A percentile compares a stretch with the other conserved stretches of the same genome.
phyloP scores from a whole-genome alignment of 441 rosid species.

The Erysimum cheiri region DNA sequence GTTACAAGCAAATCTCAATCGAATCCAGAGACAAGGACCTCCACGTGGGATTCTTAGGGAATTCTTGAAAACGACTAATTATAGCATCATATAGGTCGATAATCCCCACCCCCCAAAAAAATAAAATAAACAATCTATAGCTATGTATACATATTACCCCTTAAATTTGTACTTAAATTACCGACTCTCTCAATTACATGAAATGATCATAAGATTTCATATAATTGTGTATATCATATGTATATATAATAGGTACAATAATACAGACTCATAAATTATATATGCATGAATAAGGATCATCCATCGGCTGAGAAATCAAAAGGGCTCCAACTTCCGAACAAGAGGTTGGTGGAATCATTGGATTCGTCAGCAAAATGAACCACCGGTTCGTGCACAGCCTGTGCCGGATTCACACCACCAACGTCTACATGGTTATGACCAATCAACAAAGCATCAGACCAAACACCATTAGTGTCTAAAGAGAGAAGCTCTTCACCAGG shows the following conservation, averaged over 20 bases:
- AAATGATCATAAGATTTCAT: slow-evolving; percentile 30
- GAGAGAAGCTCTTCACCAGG: slow-evolving; percentile 63
- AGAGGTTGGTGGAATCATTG: slow-evolving; percentile 54
- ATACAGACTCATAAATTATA: slow-evolving; percentile 5
- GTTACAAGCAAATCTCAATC: slow-evolving; percentile 42
- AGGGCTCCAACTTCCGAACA: slow-evolving; percentile 65
- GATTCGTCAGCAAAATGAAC: slow-evolving; percentile 47
- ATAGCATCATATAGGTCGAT: slow-evolving; percentile 14
- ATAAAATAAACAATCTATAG: background rate
- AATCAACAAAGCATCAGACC: slow-evolving; percentile 54
- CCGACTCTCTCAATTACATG: slow-evolving; percentile 26
- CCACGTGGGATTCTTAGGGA: slow-evolving; percentile 32
- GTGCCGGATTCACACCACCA: slow-evolving; percentile 39
- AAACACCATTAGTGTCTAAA: slow-evolving; percentile 43
- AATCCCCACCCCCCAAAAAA: background rate
- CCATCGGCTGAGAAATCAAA: slow-evolving; percentile 59
- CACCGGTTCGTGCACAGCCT: slow-evolving; percentile 47
- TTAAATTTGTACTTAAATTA: slow-evolving; percentile 21
- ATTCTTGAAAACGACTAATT: slow-evolving; percentile 38
- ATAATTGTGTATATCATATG: slow-evolving; percentile 29
- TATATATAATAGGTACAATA: slow-evolving; percentile 34
- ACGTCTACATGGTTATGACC: slow-evolving; percentile 40
- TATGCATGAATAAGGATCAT: slow-evolving; percentile 45
- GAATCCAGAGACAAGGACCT: slow-evolving; percentile 46
- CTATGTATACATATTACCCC: slow-evolving; percentile 8